Base-by-base conservation (phyloP, 306 rosid species). In the Inga laurina region DNA sequence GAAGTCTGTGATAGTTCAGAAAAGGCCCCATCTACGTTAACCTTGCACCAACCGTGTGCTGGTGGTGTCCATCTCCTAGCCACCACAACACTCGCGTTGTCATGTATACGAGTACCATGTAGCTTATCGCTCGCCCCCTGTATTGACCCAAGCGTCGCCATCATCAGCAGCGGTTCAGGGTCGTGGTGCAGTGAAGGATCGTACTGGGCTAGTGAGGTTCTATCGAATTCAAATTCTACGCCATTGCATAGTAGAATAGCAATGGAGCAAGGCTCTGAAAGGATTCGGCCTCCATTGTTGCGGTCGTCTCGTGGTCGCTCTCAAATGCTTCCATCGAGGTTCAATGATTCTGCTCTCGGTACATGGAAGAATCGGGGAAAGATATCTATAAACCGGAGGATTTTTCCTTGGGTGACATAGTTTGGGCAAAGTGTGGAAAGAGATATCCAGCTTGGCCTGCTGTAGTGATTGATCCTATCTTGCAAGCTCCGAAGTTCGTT, bases 391-490 rank as follows among this genome's bases (percentile, higher is more conserved):
- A 84, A 84, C 94, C 91, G 2, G 92, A 87, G 86, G 98, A 96
- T 79, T 96, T 96, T 85, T 87, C 97, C 61, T 83, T 91, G 89
- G 99, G 98, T 11, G 98, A 94, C 78, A 85, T 96, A 48, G 97
- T 96, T 81, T 96, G 98, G 99, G 99, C 98, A 0, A 96, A 94
- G 87, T 92, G 92, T 85, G 99, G 99, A 75, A 90, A 92, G 90
- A 91, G 93, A 74, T 96, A 87, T 80, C 99, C 99, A 3, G 93
- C 96, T 56, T 96, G 99, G 99, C 99, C 98, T 13, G 98, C 95
- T 3, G 88, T 96, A 79, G 99, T 96, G 57, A 96, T 96, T 79
- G 98, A 96, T 81, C 99, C 98, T 32, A 54, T 92, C n/a, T 68
- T 82, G 86, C 87, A 94, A 79, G 99, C 99, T 66, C 99, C 99